Evolutionary conservation across 2,329 filamentous ascomycete species (phyloP), one percentile per base, ranked within the genome.

Genomic region (Akanthomyces uredinophilus): DNA sequence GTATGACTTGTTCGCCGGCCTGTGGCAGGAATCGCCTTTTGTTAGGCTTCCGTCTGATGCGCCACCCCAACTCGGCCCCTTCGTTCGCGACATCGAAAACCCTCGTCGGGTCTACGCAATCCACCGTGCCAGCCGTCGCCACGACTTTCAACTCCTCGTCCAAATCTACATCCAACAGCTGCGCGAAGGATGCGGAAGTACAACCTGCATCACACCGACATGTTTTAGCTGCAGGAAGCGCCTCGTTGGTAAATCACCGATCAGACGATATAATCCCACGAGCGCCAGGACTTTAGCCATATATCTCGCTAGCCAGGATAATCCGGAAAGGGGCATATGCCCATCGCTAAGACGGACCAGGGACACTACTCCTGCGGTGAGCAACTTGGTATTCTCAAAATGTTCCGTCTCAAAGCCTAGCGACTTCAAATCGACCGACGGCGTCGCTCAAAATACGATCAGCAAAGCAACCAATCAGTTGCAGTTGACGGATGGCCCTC

Each of bases 231-330:
- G 85, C 72, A 86, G 90, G 61, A 89, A 84, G 73, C 84, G 89
- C 66, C 77, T 87, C 46, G 83, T 85, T 29, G 84, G 83, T 39
- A 85, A 85, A 65, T 83, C 83, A 0, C 91, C 91, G 2, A 83
- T 92, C 67, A 87, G 91, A 64, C 84, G 88, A 69, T 95, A 93
- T 69, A 96, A 89, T 62, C 83, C 88, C 24, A 86, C 92, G 51
- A 96, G 91, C 69, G 92, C 92, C 10, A 85, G 91, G 68, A 91
- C 90, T 1, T 76, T 96, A 37, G 92, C 92, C 14, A 84, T 91
- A 61, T 91, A 90, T 69, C 81, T 96, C 56, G 91, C 92, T 11
- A 90, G 88, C 69, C 87, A 92, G 70, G 89, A 93, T 68, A 86
- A 95, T 66, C 86, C 92, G 0, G 87, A 91, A 65, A 80, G 77